Conservation (phyloP, 2,329 filamentous ascomycete genomes). For the Didymella sp. region DNA sequence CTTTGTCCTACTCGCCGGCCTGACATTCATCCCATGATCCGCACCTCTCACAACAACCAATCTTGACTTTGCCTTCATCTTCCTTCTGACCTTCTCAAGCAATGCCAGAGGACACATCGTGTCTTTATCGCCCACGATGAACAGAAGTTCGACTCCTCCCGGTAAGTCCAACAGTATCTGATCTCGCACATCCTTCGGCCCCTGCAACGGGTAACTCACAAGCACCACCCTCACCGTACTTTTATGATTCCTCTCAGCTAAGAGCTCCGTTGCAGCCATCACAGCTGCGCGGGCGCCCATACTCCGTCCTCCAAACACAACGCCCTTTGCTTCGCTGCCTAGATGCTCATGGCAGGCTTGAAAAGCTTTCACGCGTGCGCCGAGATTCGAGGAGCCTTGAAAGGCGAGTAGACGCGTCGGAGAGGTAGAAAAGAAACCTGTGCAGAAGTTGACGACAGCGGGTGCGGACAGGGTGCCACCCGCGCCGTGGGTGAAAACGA, state of each 20-base stretch:
- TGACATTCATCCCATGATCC: conserved; percentile 53
- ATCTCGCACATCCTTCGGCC: conserved; percentile 48
- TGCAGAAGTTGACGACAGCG: conserved; percentile 51
- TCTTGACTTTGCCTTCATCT: conserved; percentile 50
- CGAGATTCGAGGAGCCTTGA: conserved; percentile 53
- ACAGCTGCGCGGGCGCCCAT: conserved; percentile 18
- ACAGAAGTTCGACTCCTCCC: conserved; percentile 44
- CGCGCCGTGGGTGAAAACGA: conserved; percentile 57
- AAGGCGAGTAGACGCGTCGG: conserved; percentile 42
- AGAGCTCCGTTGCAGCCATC: conserved; percentile 36
- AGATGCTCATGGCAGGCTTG: conserved; percentile 38
- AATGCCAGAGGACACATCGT: conserved; percentile 33
- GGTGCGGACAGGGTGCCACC: conserved; percentile 52
- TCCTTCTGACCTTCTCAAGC: conserved; percentile 36
- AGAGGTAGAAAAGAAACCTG: conserved; percentile 40
- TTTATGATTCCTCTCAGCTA: background rate
- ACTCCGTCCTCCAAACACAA: background rate
- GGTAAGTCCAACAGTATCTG: conserved; percentile 49
- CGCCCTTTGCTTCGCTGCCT: background rate
- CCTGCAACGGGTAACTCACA: conserved; percentile 52
- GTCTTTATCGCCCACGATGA: conserved; percentile 47
- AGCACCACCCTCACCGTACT: conserved; percentile 42
- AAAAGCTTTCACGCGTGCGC: conserved; percentile 49
- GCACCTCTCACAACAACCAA: conserved; percentile 48
- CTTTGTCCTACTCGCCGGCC: conserved; percentile 33